These are phyloP conservation scores for Penicillium sp. DNA, from an alignment of 2,329 filamentous ascomycete species.

Conservation along the genomic window DNA sequence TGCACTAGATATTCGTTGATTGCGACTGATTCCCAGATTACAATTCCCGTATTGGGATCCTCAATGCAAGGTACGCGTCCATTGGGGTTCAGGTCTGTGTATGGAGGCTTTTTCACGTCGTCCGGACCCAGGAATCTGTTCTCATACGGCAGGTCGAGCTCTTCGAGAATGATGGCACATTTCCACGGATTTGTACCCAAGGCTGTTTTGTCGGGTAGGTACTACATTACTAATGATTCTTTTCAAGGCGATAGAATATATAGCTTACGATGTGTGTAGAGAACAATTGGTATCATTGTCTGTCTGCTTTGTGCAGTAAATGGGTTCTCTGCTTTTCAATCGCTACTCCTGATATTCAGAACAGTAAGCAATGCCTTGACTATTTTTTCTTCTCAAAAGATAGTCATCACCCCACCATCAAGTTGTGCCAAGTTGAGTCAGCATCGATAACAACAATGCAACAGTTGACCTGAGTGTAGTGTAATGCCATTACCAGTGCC, in stretches of 20 bases:
- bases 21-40: constrained; percentile 6
- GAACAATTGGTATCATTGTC: neutral
- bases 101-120: constrained; percentile 17
- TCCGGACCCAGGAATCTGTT: constrained; percentile 15
- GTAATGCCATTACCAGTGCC: too few species aligned
- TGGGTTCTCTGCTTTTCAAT: too few species aligned
- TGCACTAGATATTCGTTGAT: constrained; percentile 11
- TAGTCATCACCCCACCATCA: too few species aligned
- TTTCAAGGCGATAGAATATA: too few species aligned
- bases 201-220: too few species aligned
- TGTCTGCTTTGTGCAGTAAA: too few species aligned
- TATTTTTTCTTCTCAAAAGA: too few species aligned
- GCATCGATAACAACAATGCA: too few species aligned
- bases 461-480: too few species aligned
- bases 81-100: constrained; percentile 11
- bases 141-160: constrained; percentile 24
- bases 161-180: constrained; percentile 24
- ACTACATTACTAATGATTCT: neutral
- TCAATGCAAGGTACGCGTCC: constrained; percentile 11
- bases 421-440: too few species aligned
- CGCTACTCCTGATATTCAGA: too few species aligned
- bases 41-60: constrained; percentile 9
- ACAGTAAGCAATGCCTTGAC: too few species aligned
- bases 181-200: constrained; percentile 16
- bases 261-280: constrained; percentile 10